Evolutionary conservation across 805 yeast genomes (phyloP).

Genomic region (Isabelozyma pseudorhagii): DNA sequence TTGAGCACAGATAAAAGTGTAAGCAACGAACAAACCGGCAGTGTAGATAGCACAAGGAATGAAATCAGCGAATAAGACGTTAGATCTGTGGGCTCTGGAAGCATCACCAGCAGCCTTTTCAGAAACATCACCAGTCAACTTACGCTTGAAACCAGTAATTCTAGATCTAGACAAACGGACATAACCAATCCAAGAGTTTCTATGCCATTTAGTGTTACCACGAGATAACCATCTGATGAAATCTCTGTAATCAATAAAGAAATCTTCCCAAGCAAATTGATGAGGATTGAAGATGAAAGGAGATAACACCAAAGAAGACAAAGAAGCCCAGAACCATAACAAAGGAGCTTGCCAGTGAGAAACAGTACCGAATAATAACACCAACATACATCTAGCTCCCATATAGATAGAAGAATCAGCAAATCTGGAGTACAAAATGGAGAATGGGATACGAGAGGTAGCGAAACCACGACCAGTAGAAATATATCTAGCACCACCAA

Average conservation of each 20-base stretch:
- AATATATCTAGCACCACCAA: conserved; percentile 81
- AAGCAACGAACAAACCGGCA: conserved; percentile 69
- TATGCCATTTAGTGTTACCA: conserved; percentile 86
- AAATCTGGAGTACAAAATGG: conserved; percentile 64
- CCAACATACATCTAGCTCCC: conserved; percentile 77
- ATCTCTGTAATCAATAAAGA: conserved; percentile 93
- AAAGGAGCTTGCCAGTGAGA: conserved; percentile 91
- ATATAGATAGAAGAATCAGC: conserved; percentile 78
- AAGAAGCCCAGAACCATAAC: conserved; percentile 95
- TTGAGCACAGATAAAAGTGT: conserved; percentile 79
- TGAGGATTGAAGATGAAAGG: conserved; percentile 97
- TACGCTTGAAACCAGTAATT: conserved; percentile 86
- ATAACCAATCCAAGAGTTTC: conserved; percentile 87
- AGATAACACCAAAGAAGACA: conserved; percentile 81
- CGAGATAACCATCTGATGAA: conserved; percentile 88
- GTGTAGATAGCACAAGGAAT: conserved; percentile 70
- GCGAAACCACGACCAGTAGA: conserved; percentile 85
- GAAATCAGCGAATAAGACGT: conserved; percentile 77
- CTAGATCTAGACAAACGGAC: conserved; percentile 79
- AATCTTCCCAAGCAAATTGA: conserved; percentile 95
- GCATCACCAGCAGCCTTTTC: conserved; percentile 69
- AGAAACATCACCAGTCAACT: conserved; percentile 60
- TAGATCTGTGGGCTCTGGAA: conserved; percentile 74
- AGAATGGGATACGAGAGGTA: conserved; percentile 65
- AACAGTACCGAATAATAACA: conserved; percentile 69